Base-by-base conservation (phyloP, 2,329 filamentous ascomycete genomes). In the Hirsutella thompsonii region DNA sequence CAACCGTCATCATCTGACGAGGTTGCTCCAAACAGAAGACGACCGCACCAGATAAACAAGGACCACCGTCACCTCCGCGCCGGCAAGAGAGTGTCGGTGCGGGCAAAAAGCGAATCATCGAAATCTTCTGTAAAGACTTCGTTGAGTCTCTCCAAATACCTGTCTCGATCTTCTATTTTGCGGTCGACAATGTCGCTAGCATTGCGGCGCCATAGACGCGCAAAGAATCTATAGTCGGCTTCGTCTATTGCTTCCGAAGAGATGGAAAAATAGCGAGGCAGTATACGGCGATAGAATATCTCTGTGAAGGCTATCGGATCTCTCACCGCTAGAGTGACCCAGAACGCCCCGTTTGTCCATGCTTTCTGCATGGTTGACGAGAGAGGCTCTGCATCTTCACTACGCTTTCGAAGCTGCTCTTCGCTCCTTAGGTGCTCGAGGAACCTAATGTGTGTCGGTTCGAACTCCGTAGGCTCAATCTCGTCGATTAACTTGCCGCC, bases 401-500 rank as follows among this genome's bases (percentile, higher is more conserved):
- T 21, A 29, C 34, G 33, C 16, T 32, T 37, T 2, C 36, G 38
- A 38, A 43, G 39, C 37, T 43, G 16, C 29, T 47, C 44, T 26
- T 44, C 43, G 2, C 26, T 16, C 29, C 30, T 39, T 0, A 49
- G 23, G 28, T 38, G 33, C 19, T 41, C 33, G 8, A 44, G 23
- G 37, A 47, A 44, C 3, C 35, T 34, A 14, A n/a, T 26, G 28
- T 49, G 42, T 26, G 11, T 40, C 4, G 38, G 21, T 13, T 42
- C 40, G 33, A 42, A 46, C 1, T 36, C 26, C 11, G 8, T 5
- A 20, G 40, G 19, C 4, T 28, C n/a, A 23, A 44, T 41, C 5
- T 42, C 38, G 38, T 47, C 30, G 18, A 43, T 29, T 5, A 40
- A 23, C 19, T 26, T 19, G 20, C 44, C 76, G 61, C 55, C 67